Percentiles rank a stretch among this genome's conserved stretches.
Evolutionary conservation across 2,329 filamentous ascomycete species (phyloP).

Genomic region (Paecilomyces formosus): DNA sequence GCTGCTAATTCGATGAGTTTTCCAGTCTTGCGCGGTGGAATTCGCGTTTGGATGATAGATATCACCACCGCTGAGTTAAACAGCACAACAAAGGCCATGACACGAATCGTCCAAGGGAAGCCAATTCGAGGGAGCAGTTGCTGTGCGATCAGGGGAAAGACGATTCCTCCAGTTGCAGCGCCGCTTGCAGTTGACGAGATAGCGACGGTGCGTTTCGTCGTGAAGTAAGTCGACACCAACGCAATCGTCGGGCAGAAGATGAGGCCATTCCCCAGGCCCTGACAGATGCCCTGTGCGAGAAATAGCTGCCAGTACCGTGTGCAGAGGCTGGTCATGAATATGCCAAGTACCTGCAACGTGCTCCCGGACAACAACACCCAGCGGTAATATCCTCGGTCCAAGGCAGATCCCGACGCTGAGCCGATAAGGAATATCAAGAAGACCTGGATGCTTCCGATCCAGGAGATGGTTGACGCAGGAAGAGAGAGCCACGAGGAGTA

Average conservation of each 20-base stretch:
- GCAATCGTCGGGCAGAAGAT: constrained; percentile 34
- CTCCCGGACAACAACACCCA: constrained; percentile 18
- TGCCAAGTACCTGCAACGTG: constrained; percentile 31
- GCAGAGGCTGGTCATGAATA: constrained; percentile 40
- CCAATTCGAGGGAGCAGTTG: constrained; percentile 33
- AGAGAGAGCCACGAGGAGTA: constrained; percentile 27
- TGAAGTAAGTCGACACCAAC: constrained; percentile 37
- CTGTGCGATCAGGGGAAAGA: constrained; percentile 40
- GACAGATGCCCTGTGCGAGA: constrained; percentile 38
- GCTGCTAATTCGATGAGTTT: constrained; percentile 48
- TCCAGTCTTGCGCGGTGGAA: constrained; percentile 22
- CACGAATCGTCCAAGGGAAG: constrained; percentile 41
- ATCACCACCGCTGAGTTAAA: constrained; percentile 21
- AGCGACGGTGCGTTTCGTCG: constrained; percentile 28
- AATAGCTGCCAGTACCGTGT: constrained; percentile 44
- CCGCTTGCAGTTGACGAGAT: constrained; percentile 32
- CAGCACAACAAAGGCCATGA: constrained; percentile 41
- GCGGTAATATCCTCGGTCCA: constrained; percentile 36
- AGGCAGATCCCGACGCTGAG: constrained; percentile 33
- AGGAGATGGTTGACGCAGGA: constrained; percentile 33
- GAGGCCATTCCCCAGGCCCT: constrained; percentile 35
- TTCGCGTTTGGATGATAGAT: constrained; percentile 31
- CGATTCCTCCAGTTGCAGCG: constrained; percentile 34
- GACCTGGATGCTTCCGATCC: constrained; percentile 41
- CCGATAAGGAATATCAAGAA: constrained; percentile 40